A percentile compares a stretch with the other conserved stretches of the same genome.
phyloP scores from a whole-genome alignment of 1,284 basidiomycete genomes.

The Ustilago lituana region DNA sequence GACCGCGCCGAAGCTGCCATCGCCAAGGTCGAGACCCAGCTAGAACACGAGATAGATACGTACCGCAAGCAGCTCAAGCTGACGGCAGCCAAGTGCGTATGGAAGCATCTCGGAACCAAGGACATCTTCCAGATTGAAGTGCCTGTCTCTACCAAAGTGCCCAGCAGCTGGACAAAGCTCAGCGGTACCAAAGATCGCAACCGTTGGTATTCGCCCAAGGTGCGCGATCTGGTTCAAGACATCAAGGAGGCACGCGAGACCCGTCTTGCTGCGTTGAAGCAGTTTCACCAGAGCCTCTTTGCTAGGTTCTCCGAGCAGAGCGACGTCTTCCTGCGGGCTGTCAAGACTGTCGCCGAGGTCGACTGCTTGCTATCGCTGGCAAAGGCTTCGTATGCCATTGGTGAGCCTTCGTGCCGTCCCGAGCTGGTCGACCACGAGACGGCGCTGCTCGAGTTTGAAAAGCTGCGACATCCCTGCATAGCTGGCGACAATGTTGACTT shows the following conservation, averaged over 20 bases:
- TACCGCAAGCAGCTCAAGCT: conserved; percentile 55
- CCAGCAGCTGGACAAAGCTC: conserved; percentile 60
- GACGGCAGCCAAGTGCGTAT: conserved; percentile 44
- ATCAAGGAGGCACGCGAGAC: conserved; percentile 66
- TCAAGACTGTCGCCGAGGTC: conserved; percentile 79
- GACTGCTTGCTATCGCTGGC: conserved; percentile 94
- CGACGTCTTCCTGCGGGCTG: conserved; percentile 53
- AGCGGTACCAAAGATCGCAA: conserved; percentile 63
- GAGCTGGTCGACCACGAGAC: conserved; percentile 82
- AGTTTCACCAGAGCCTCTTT: conserved; percentile 69
- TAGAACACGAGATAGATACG: conserved; percentile 54
- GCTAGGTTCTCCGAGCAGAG: conserved; percentile 86
- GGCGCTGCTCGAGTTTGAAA: conserved; percentile 81
- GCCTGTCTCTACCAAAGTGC: conserved; percentile 60
- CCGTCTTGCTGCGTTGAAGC: conserved; percentile 62
- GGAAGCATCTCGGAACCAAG: conserved; percentile 67
- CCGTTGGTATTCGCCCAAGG: conserved; percentile 63
- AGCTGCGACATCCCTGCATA: conserved; percentile 81
- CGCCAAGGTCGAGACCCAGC: conserved; percentile 49
- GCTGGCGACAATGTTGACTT: conserved; percentile 73
- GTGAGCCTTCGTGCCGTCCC: conserved; percentile 91
- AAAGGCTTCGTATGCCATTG: conserved; percentile 86
- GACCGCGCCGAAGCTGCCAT: conserved; percentile 56
- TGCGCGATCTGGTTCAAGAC: conserved; percentile 62
- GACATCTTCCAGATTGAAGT: conserved; percentile 67